Conservation (phyloP, 352 stramenopile species). For the Albugo laibachii region DNA sequence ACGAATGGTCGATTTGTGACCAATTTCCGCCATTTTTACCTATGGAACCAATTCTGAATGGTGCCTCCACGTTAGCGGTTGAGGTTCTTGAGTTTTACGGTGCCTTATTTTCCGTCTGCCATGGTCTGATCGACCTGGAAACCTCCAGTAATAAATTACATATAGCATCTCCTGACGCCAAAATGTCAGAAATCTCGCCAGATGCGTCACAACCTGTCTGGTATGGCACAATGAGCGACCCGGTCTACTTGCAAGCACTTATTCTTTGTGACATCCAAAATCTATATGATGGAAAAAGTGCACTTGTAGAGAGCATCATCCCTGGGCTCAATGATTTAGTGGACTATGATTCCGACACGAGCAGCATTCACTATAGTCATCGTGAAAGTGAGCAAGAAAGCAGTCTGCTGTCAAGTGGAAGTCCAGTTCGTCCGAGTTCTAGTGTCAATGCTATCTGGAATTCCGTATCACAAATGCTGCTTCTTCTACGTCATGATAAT, state of each 20-base stretch:
- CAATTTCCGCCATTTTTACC: conserved; percentile 24
- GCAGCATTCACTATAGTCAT: too few species aligned
- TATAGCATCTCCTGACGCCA: too few species aligned
- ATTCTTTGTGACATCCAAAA: conserved; percentile 64
- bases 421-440: too few species aligned
- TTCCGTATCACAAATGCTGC: too few species aligned
- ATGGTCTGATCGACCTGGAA: too few species aligned
- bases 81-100: conserved; percentile 61
- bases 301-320: conserved; percentile 34
- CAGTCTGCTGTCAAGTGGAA: too few species aligned
- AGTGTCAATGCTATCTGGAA: too few species aligned
- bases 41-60: conserved; percentile 9
- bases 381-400: too few species aligned
- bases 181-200: too few species aligned
- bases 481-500: too few species aligned
- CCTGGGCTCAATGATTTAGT: conserved; percentile 50
- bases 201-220: too few species aligned
- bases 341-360: conserved; percentile 47
- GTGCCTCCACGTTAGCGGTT: conserved; percentile 15
- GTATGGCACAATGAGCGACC: conserved; percentile 21
- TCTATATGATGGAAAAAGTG: conserved; percentile 55
- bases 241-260: conserved; percentile 39
- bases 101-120: conserved; percentile 16
- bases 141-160: too few species aligned
- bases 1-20: conserved; percentile 63